Evolutionary conservation across 306 rosid species (phyloP).

Genomic region (Trichosanthes truncata): DNA sequence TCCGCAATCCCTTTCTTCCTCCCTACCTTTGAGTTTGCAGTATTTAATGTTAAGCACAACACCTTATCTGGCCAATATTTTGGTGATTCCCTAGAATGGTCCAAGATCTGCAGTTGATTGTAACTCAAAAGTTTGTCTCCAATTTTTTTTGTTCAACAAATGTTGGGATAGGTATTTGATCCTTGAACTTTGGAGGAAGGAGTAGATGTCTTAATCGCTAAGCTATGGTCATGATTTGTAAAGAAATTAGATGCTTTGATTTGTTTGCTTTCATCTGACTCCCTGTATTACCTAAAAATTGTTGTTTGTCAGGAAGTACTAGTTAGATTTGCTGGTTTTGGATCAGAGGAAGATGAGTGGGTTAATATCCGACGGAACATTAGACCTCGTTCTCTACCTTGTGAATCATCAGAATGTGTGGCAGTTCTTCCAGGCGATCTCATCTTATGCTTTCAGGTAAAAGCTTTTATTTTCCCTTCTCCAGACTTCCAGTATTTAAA

Average conservation of each 20-base stretch:
- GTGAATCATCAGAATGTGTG: slow-evolving; percentile 97
- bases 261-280: not conserved
- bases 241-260: not conserved
- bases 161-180: not conserved
- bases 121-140: not conserved
- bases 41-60: not conserved
- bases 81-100: not conserved
- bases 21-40: not conserved
- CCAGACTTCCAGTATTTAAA: not conserved
- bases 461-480: slow-evolving; percentile 6
- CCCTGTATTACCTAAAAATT: not conserved
- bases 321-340: slow-evolving; percentile 89
- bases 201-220: not conserved
- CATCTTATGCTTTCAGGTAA: slow-evolving; percentile 94
- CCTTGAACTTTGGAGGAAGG: not conserved
- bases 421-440: slow-evolving; percentile 97
- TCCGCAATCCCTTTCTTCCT: not conserved
- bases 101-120: not conserved
- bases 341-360: slow-evolving; percentile 99
- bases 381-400: slow-evolving; percentile 90
- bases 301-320: slow-evolving; percentile 55
- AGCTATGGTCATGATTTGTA: not conserved
- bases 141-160: not conserved
- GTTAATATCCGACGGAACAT: slow-evolving; percentile 67
- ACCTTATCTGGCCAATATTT: not conserved